A percentile compares a stretch with the other conserved stretches of the same genome.
Conservation (phyloP, 2,329 filamentous ascomycete species). For the Trichophyton rubrum region DNA sequence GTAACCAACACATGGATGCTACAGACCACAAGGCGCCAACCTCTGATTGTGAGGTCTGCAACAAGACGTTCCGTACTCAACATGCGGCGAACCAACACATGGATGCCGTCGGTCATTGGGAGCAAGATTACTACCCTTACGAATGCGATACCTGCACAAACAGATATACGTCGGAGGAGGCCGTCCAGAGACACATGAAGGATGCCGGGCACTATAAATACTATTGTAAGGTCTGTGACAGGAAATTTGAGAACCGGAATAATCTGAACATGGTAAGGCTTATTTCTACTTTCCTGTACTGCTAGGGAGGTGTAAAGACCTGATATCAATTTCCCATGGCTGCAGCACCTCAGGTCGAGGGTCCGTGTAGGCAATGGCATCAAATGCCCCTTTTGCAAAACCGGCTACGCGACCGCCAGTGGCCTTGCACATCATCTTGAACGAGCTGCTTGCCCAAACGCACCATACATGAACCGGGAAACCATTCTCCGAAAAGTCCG, state of each 20-base stretch:
- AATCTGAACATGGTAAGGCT: slow-evolving; percentile 20
- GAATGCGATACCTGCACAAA: slow-evolving; percentile 19
- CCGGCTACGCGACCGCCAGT: slow-evolving; percentile 37
- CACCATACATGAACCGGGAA: slow-evolving; percentile 37
- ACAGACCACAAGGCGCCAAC: not conserved
- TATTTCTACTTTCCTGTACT: not conserved
- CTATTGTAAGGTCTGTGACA: slow-evolving; percentile 23
- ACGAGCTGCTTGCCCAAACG: slow-evolving; percentile 38
- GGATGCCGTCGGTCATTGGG: slow-evolving; percentile 21
- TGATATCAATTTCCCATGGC: not conserved
- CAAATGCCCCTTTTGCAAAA: slow-evolving; percentile 47
- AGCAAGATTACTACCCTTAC: not conserved
- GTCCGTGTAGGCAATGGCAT: slow-evolving; percentile 12
- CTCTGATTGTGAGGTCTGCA: not conserved
- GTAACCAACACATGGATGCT: not conserved
- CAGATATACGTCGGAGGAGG: slow-evolving; percentile 14
- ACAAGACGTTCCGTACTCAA: slow-evolving; percentile 16
- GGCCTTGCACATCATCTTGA: slow-evolving; percentile 48
- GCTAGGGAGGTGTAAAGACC: not conserved
- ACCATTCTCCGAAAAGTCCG: slow-evolving; percentile 37
- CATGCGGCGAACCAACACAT: slow-evolving; percentile 22
- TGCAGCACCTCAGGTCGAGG: slow-evolving; percentile 44
- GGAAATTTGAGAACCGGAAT: slow-evolving; percentile 23
- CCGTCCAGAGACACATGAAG: not conserved
- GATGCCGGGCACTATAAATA: slow-evolving; percentile 13